A percentile compares a stretch with the other conserved stretches of the same genome.
These are phyloP conservation scores for Auriscalpium orientale DNA, from an alignment of 768 basidiomycete genomes.

Conservation along the genomic window DNA sequence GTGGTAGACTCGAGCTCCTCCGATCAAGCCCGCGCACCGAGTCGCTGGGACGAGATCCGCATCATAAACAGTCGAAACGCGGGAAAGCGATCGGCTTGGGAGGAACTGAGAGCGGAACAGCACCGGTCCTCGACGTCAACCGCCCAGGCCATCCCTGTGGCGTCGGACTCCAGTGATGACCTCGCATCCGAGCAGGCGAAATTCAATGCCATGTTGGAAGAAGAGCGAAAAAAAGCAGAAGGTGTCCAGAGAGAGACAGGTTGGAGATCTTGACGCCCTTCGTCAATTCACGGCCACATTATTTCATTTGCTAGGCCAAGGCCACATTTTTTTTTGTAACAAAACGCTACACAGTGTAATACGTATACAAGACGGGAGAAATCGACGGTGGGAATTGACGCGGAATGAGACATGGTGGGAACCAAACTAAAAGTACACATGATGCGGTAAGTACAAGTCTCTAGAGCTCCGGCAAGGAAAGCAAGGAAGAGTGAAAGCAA, in stretches of 20 bases:
- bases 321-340: too few relatives aligned
- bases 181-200: conserved; percentile 42
- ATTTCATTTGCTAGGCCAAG: too few relatives aligned
- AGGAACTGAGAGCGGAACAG: conserved; percentile 48
- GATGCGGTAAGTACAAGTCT: too few relatives aligned
- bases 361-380: too few relatives aligned
- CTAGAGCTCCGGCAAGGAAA: too few relatives aligned
- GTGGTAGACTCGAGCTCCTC: neutral
- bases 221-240: conserved; percentile 36
- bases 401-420: too few relatives aligned
- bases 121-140: conserved; percentile 15
- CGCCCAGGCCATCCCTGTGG: conserved; percentile 32
- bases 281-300: neutral
- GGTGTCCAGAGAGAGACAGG: neutral
- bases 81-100: conserved; percentile 53
- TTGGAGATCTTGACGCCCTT: neutral
- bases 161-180: conserved; percentile 23
- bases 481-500: too few relatives aligned
- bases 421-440: too few relatives aligned
- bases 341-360: too few relatives aligned
- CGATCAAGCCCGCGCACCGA: conserved; percentile 15
- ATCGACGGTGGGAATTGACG: too few relatives aligned
- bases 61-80: conserved; percentile 37
- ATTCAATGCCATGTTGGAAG: conserved; percentile 54
- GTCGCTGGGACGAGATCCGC: conserved; percentile 64